Evolutionary conservation across 495 filamentous ascomycete genomes (phyloP).

Genomic region (Podospora tetraspora): DNA sequence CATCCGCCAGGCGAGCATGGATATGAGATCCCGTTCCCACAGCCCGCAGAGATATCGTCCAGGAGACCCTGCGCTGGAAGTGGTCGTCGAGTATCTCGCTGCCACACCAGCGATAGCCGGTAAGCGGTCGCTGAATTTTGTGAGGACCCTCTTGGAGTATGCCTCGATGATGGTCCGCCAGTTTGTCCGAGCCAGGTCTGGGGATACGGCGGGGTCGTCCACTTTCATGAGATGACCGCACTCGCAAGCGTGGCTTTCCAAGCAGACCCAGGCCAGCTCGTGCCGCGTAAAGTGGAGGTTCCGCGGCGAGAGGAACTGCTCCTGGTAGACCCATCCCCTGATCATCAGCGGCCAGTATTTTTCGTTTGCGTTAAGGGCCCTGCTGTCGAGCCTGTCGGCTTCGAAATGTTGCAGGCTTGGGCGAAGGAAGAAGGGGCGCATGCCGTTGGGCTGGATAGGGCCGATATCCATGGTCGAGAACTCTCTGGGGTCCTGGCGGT

Average conservation of each 20-base stretch:
- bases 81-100: background rate
- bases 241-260: background rate
- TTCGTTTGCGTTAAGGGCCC: background rate
- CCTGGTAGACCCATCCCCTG: conserved; percentile 10
- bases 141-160: conserved; percentile 1
- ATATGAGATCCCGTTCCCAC: background rate
- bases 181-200: background rate
- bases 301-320: conserved; percentile 3
- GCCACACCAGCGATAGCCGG: conserved; percentile 5
- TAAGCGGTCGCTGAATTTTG: background rate
- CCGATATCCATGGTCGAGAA: background rate
- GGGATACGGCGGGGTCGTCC: background rate
- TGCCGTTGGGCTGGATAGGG: background rate
- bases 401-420: background rate
- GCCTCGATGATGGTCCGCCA: conserved; percentile 1
- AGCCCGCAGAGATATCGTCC: conserved; percentile 3
- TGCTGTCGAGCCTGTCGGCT: background rate
- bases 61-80: background rate
- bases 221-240: background rate
- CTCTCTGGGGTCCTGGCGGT: background rate
- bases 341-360: conserved; percentile 2
- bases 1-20: background rate
- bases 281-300: conserved; percentile 6
- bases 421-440: background rate
- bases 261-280: conserved; percentile 3